These are phyloP conservation scores for Selaginella tamariscina DNA, from an alignment of 75 land plant species.

Conservation along the genomic window DNA sequence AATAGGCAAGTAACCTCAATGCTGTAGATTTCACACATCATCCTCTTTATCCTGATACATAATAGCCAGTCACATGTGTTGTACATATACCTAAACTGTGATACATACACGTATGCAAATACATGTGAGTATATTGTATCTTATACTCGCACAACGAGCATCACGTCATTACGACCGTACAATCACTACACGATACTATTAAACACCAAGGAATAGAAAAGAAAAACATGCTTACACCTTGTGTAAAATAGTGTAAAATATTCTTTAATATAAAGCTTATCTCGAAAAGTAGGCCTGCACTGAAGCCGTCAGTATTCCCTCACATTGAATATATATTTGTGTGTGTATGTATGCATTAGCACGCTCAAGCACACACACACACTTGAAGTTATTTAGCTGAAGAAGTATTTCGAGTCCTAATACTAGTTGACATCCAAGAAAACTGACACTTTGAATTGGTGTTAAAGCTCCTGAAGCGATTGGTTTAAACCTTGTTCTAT, in stretches of 20 bases:
- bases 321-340: too few species aligned
- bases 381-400: constrained; percentile 31
- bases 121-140: neutral
- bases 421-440: constrained; percentile 74
- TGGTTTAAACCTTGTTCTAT: constrained; percentile 69
- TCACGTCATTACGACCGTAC: too few species aligned
- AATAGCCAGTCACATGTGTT: neutral
- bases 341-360: too few species aligned
- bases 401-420: constrained; percentile 88
- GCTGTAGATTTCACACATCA: constrained; percentile 97
- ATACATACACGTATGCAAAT: neutral
- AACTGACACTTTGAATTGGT: constrained; percentile 66
- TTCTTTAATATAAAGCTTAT: neutral
- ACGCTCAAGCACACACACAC: too few species aligned
- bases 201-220: neutral
- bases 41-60: constrained; percentile 71
- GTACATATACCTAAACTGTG: neutral
- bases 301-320: too few species aligned
- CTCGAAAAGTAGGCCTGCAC: too few species aligned
- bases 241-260: neutral
- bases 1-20: constrained; percentile 68
- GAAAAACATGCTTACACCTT: neutral
- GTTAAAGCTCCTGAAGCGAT: constrained; percentile 73
- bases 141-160: neutral
- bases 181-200: too few species aligned